Evolutionary conservation across 352 stramenopile genomes (phyloP).

Genomic region (Salisapilia sapeloensis): DNA sequence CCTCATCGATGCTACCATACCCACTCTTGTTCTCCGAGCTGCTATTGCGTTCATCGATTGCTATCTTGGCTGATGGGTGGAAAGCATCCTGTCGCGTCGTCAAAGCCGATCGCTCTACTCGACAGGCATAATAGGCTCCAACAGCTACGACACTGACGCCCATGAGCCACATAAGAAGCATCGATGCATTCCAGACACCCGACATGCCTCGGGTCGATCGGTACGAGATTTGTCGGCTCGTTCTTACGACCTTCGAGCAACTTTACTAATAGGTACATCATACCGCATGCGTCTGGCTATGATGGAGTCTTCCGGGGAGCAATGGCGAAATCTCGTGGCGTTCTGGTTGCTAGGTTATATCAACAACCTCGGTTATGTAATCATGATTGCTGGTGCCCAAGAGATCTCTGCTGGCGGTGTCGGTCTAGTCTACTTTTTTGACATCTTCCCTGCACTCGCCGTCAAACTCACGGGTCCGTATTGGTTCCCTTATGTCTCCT

Average conservation of each 20-base stretch:
- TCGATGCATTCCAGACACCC: constrained; percentile 45
- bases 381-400: constrained; percentile 91
- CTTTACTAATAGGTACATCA: too few relatives aligned
- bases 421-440: constrained; percentile 85
- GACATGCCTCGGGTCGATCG: too few relatives aligned
- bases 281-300: too few relatives aligned
- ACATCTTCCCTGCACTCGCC: constrained; percentile 79
- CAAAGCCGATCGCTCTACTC: constrained; percentile 13
- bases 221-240: too few relatives aligned
- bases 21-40: constrained; percentile 4
- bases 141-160: constrained; percentile 23
- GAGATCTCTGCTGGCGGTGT: constrained; percentile 83
- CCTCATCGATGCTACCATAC: constrained; percentile 15
- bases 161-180: constrained; percentile 41
- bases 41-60: constrained; percentile 3
- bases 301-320: constrained; percentile 7
- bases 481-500: constrained; percentile 89
- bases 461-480: constrained; percentile 84
- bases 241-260: too few relatives aligned
- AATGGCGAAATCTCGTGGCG: constrained; percentile 41
- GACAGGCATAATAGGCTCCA: constrained; percentile 29
- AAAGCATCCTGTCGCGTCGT: background rate
- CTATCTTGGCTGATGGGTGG: constrained; percentile 3
- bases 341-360: constrained; percentile 89
- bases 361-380: constrained; percentile 89